Base-by-base conservation (phyloP, 805 yeast genomes). In the Candida chilensis region DNA sequence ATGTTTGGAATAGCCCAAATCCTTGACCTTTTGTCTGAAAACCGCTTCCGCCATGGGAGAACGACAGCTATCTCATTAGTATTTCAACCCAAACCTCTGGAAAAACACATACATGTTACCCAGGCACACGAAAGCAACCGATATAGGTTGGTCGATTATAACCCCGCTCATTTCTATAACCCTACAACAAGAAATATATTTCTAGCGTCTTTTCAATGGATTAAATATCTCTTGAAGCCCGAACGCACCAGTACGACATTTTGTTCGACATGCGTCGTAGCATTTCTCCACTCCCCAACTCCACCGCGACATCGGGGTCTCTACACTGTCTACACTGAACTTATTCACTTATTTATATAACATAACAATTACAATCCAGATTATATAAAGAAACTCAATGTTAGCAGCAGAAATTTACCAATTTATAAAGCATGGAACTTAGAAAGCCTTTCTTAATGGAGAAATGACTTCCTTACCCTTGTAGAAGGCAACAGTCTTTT, bases 31-130 rank as follows among this genome's bases (percentile, higher is more conserved):
- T 35, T 83, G 74, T 28, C 62, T 64, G 56, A 88, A 86, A 1
- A 87, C 84, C 0, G 96, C 96, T 48, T 90, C 96, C 0, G 97
- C 96, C 97, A 88, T 90, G 10, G 97, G 97, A 2, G 96, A 86
- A 29, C 96, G 88, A 48, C 96, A 87, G 15, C 83, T 77, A 21
- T n/a, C 17, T 9, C 17, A 26, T 32, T 16, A 30, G 33, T 16
- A 28, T 7, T 31, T 29, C 29, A 15, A 19, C 19, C 19, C 5
- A 4, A 27, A 7, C 2, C 4, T 6, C 20, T 16, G 38, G 13
- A 2, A 29, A 17, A 7, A 16, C 35, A 64, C 82, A 41, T 61
- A 76, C 79, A 84, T 84, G 52, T 88, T 88, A 3, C 96, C 96
- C 16, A 86, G 62, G 47, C 96, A 88, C 1, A 87, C 90, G 50